phyloP scores from a whole-genome alignment of 768 basidiomycete genomes.

The Phaeotremella fagi region DNA sequence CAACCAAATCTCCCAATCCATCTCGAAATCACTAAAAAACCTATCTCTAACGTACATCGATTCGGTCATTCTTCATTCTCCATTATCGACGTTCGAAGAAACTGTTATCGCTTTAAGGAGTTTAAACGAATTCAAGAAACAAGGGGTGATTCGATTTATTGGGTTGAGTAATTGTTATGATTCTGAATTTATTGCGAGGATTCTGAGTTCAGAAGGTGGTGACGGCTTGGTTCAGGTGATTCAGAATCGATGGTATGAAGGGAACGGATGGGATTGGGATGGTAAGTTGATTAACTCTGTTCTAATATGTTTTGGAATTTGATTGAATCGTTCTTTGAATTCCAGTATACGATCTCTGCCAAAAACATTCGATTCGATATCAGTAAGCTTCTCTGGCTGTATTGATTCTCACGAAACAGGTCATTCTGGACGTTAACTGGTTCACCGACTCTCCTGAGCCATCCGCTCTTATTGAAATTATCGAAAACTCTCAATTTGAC shows the following conservation, averaged over 20 bases:
- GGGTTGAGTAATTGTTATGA: slow-evolving; percentile 78
- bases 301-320: background rate
- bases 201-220: slow-evolving; percentile 55
- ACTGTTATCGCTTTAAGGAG: slow-evolving; percentile 68
- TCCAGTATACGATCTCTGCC: slow-evolving; percentile 62
- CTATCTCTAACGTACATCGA: slow-evolving; percentile 71
- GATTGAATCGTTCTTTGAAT: background rate
- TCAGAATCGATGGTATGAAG: slow-evolving; percentile 69
- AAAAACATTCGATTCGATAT: slow-evolving; percentile 61
- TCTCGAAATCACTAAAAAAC: slow-evolving; percentile 62
- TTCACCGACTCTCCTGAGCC: slow-evolving; percentile 60
- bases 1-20: slow-evolving; percentile 62
- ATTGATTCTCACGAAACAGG: slow-evolving; percentile 49
- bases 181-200: slow-evolving; percentile 54
- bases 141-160: slow-evolving; percentile 52
- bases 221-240: slow-evolving; percentile 61
- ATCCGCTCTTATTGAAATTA: slow-evolving; percentile 53
- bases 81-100: slow-evolving; percentile 55
- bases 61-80: slow-evolving; percentile 73
- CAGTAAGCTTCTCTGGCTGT: slow-evolving; percentile 54
- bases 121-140: slow-evolving; percentile 61
- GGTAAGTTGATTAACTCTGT: slow-evolving; percentile 16
- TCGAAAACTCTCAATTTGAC: slow-evolving; percentile 56
- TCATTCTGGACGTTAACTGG: slow-evolving; percentile 85
- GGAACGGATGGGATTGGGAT: slow-evolving; percentile 67